Percentiles rank a stretch among this genome's conserved stretches.
These are phyloP conservation scores for Claviceps lovelessii DNA, from an alignment of 2,329 filamentous ascomycete genomes.

Conservation along the genomic window DNA sequence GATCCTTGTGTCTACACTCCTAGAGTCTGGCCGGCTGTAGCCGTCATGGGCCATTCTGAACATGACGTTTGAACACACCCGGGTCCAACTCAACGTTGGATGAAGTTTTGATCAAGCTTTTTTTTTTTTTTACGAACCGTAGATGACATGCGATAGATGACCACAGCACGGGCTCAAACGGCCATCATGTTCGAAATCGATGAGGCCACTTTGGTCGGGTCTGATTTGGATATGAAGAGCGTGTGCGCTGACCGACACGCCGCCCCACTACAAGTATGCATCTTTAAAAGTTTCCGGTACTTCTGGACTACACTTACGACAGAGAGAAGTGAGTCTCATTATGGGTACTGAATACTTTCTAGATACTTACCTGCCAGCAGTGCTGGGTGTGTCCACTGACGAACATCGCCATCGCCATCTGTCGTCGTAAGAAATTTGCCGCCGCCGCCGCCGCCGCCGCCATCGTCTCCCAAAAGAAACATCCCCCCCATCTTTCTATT, in stretches of 20 bases:
- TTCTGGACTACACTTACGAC: too few species aligned
- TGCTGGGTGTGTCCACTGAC: background rate
- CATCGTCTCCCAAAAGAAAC: background rate
- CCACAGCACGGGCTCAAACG: background rate
- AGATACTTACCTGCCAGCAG: background rate
- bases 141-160: background rate
- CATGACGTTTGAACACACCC: too few species aligned
- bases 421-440: background rate
- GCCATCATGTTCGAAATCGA: background rate
- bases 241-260: too few species aligned
- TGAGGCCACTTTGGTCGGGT: too few species aligned
- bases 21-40: background rate
- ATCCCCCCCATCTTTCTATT: background rate
- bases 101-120: background rate
- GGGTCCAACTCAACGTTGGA: background rate
- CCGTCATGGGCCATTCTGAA: background rate
- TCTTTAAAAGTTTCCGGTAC: too few species aligned
- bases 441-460: background rate
- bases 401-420: conserved; percentile 2
- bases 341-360: too few species aligned
- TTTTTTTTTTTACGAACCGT: background rate
- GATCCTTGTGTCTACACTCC: background rate
- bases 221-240: background rate
- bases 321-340: too few species aligned
- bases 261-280: too few species aligned